Conservation (phyloP, 2,329 filamentous ascomycete species). For the Macrophomina tecta region DNA sequence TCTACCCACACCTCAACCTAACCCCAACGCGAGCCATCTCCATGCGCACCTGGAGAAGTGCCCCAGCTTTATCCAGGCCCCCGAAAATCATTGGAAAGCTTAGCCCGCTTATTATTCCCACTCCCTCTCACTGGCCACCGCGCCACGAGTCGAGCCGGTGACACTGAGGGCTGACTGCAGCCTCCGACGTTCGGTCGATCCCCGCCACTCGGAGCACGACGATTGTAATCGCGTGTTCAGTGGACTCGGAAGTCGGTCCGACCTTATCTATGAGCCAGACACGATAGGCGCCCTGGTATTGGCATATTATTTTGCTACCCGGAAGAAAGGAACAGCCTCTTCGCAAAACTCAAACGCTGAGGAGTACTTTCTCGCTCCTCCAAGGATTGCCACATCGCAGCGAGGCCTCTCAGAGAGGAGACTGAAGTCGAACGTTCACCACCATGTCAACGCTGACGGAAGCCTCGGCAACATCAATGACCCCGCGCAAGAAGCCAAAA, state of each 20-base stretch:
- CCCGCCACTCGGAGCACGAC: constrained; percentile 14
- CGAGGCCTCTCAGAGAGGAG: background rate
- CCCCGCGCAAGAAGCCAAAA: constrained; percentile 35
- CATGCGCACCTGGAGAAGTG: background rate
- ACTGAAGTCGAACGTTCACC: background rate
- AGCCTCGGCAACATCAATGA: background rate
- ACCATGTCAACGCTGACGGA: constrained; percentile 13
- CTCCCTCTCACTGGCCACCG: background rate
- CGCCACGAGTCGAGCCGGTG: constrained; percentile 1
- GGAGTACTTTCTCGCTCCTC: background rate
- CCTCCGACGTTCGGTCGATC: background rate
- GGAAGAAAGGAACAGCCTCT: background rate
- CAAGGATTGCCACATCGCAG: background rate
- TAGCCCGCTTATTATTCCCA: constrained; percentile 12
- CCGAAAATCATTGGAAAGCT: constrained; percentile 19
- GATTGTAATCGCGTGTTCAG: background rate
- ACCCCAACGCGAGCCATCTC: background rate
- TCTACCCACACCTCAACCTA: background rate
- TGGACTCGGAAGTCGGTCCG: constrained; percentile 23
- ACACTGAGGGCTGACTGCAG: constrained; percentile 14
- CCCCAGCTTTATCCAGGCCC: constrained; percentile 4
- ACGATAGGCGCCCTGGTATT: background rate
- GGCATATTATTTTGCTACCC: constrained; percentile 1
- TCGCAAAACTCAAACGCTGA: background rate
- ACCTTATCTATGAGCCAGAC: constrained; percentile 21